Conservation (phyloP, 169 alveolate species). For the Plasmodium gonderi region DNA sequence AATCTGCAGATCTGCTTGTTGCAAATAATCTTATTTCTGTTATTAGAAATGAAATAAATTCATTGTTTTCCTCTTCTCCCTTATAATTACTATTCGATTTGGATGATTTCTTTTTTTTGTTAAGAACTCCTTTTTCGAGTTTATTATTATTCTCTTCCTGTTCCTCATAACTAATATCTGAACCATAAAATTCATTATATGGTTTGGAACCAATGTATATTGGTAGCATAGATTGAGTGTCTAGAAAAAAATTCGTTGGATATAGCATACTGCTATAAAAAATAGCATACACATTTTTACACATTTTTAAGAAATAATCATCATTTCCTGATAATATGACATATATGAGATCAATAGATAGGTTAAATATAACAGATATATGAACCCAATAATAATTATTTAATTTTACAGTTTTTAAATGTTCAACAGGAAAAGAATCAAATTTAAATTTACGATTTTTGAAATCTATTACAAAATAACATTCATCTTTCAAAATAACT, state of each 20-base stretch:
- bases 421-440: constrained; percentile 10
- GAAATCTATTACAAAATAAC: constrained; percentile 35
- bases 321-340: constrained; percentile 40
- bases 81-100: not conserved
- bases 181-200: not conserved
- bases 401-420: constrained; percentile 18
- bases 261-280: constrained; percentile 34
- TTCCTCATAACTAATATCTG: not conserved
- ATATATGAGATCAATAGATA: constrained; percentile 55
- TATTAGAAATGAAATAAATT: constrained; percentile 16
- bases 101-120: not conserved
- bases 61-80: not conserved
- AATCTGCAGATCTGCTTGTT: constrained; percentile 37
- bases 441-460: constrained; percentile 18
- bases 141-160: not conserved
- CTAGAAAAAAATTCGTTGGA: constrained; percentile 46
- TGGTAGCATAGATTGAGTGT: not conserved
- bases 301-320: not conserved
- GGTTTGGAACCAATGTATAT: constrained; percentile 28
- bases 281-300: constrained; percentile 18
- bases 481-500: constrained; percentile 36
- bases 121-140: not conserved
- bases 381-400: constrained; percentile 33
- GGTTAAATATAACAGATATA: constrained; percentile 35
- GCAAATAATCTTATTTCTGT: constrained; percentile 45